A percentile compares a stretch with the other conserved stretches of the same genome.
phyloP scores from a whole-genome alignment of 1,139 yeast genomes.

The Pichia sp. region DNA sequence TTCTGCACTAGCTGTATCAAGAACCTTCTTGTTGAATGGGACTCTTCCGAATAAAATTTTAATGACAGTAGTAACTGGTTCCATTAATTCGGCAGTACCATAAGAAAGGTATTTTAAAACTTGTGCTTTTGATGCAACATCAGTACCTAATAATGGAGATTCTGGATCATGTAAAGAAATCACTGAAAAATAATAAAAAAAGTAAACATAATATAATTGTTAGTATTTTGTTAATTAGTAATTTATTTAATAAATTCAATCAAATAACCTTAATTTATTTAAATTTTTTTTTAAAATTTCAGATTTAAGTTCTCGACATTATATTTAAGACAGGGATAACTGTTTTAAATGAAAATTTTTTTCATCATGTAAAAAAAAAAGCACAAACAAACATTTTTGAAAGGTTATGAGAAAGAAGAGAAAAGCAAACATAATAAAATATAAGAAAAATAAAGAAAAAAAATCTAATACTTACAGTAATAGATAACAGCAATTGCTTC shows the following conservation, averaged over 20 bases:
- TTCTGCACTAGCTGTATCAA: conserved; percentile 43
- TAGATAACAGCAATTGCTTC: conserved; percentile 70
- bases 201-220: conserved; percentile 2
- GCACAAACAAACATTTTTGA: too few relatives aligned
- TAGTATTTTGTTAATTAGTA: background rate
- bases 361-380: too few relatives aligned
- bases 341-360: conserved; percentile 46
- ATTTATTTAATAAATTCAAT: background rate
- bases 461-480: conserved; percentile 33
- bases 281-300: too few relatives aligned
- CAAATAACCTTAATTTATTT: too few relatives aligned
- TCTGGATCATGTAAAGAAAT: conserved; percentile 32
- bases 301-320: conserved; percentile 65
- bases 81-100: conserved; percentile 63
- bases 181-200: conserved; percentile 26
- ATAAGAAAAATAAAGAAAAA: background rate
- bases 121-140: conserved; percentile 60
- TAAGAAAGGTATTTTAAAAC: conserved; percentile 81
- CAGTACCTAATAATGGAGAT: conserved; percentile 37
- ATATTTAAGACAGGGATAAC: conserved; percentile 91
- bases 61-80: conserved; percentile 35
- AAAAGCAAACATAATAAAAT: background rate
- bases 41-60: conserved; percentile 42
- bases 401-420: conserved; percentile 13
- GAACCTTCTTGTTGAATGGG: conserved; percentile 77